Percentiles rank a stretch among this genome's conserved stretches.
phyloP scores from a whole-genome alignment of 257 asterid species.

The Capsicum pubescens region DNA sequence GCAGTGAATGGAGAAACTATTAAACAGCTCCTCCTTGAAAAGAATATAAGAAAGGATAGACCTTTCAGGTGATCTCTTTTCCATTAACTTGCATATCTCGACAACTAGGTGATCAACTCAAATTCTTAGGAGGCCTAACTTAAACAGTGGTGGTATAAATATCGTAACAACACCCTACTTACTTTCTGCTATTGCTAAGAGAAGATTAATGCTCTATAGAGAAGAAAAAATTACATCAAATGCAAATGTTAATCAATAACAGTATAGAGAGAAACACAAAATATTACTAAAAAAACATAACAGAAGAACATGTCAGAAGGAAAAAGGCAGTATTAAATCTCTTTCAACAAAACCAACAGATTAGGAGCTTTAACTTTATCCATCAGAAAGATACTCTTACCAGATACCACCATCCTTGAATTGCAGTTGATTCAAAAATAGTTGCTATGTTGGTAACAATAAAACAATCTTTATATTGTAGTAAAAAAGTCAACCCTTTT shows the following conservation, averaged over 20 bases:
- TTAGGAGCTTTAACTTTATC: conserved; percentile 6
- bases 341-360: not conserved
- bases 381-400: not conserved
- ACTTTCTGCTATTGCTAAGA: conserved; percentile 71
- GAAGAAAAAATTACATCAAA: conserved; percentile 32
- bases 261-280: not conserved
- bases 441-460: not conserved
- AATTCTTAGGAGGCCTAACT: conserved; percentile 63
- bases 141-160: conserved; percentile 69
- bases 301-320: not conserved
- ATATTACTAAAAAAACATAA: not conserved
- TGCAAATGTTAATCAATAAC: conserved; percentile 25
- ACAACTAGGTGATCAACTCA: conserved; percentile 70
- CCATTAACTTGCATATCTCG: conserved; percentile 71
- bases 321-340: not conserved
- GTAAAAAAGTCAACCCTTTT: not conserved
- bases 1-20: not conserved
- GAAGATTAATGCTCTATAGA: conserved; percentile 77
- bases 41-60: conserved; percentile 36
- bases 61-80: conserved; percentile 75
- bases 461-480: not conserved
- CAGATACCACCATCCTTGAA: not conserved
- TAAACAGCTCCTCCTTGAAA: not conserved
- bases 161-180: conserved; percentile 56
- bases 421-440: conserved; percentile 13